phyloP scores from a whole-genome alignment of 2,329 filamentous ascomycete species.

The Epichloe bromicola region DNA sequence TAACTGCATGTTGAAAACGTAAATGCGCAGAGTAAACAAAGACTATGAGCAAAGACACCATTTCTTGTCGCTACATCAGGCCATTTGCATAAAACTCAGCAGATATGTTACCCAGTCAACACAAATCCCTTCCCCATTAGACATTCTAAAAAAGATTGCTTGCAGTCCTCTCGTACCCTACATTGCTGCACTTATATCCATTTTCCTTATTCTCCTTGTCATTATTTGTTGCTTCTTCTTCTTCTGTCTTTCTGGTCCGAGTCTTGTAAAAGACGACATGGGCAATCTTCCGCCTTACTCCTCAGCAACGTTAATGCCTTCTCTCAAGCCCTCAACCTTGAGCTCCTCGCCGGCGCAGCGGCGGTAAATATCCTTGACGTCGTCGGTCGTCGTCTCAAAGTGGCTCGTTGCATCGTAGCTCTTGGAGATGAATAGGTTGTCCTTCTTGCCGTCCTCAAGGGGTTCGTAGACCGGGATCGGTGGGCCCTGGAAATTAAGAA shows the following conservation, averaged over 20 bases:
- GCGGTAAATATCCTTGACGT: constrained; percentile 87
- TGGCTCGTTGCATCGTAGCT: constrained; percentile 97
- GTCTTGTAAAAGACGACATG: background rate
- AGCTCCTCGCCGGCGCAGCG: constrained; percentile 75
- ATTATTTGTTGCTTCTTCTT: background rate
- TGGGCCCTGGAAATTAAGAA: constrained; percentile 37
- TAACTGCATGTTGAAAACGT: too few relatives aligned
- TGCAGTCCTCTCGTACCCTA: background rate
- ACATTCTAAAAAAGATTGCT: constrained; percentile 1
- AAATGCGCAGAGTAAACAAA: too few relatives aligned
- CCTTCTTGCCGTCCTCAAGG: constrained; percentile 63
- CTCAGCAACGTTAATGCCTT: constrained; percentile 62
- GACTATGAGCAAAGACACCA: background rate
- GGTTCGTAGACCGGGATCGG: constrained; percentile 94
- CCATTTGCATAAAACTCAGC: background rate
- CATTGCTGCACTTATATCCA: background rate
- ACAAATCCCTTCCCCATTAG: background rate
- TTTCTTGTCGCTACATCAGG: constrained; percentile 2
- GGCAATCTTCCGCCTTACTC: constrained; percentile 29
- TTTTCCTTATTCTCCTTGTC: background rate
- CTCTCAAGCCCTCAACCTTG: constrained; percentile 74
- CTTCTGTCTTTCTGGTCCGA: background rate
- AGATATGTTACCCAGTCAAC: constrained; percentile 4
- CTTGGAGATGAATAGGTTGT: constrained; percentile 96
- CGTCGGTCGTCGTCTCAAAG: constrained; percentile 85